Conservation (phyloP, 2,329 filamentous ascomycete species). For the Phialophora tarda region DNA sequence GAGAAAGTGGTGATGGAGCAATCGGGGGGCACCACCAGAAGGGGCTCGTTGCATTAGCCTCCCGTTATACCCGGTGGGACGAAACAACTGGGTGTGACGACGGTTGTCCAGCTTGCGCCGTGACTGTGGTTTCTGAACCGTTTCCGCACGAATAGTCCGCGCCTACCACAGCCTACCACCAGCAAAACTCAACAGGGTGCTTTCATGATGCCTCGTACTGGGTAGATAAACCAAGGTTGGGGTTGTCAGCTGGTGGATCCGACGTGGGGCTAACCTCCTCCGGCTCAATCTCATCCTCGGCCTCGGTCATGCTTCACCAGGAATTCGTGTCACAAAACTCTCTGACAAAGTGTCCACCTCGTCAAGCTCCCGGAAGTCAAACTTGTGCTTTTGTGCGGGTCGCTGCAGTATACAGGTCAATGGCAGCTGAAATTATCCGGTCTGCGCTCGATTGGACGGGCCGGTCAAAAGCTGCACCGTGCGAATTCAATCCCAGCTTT, state of each 20-base stretch:
- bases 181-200: neutral
- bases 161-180: neutral
- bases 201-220: neutral
- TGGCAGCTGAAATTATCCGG: conserved; percentile 8
- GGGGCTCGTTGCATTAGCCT: neutral
- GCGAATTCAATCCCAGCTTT: conserved; percentile 16
- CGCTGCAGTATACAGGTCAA: conserved; percentile 11
- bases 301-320: neutral
- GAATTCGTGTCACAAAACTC: neutral
- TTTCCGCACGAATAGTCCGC: neutral
- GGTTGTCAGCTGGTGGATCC: neutral
- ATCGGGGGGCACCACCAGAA: neutral
- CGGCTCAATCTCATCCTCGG: neutral
- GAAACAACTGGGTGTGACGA: neutral
- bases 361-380: conserved; percentile 1
- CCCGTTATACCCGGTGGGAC: neutral
- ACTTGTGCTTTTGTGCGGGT: conserved; percentile 7
- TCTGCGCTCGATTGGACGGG: neutral
- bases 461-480: neutral
- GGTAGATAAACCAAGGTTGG: neutral
- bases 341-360: neutral
- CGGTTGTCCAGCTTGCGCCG: neutral
- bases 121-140: neutral
- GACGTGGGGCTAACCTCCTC: neutral
- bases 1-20: neutral